Evolutionary conservation across 495 filamentous ascomycete species (phyloP), one percentile per base, ranked within the genome.

Genomic region (Lepraria neglecta): DNA sequence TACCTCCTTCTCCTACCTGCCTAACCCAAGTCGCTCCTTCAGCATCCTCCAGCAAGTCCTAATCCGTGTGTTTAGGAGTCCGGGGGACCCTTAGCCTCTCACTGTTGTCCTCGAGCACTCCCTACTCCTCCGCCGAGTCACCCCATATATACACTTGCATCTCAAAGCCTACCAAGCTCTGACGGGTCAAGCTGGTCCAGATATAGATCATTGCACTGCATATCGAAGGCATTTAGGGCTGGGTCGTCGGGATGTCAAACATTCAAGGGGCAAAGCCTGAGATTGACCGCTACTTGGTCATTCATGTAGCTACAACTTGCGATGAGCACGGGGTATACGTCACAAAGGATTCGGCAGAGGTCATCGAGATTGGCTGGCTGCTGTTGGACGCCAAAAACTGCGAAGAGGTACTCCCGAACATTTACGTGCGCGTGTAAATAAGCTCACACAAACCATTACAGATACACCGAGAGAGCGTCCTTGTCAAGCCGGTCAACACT

Each of bases 241-340:
- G 42, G 59, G 12, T 15, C 6, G 44, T 54, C 51, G 35, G 38
- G 10, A 77, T 77, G 75, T 68, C 75, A 21, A 71, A 65, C 59
- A 62, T 61, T 10, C 62, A 64, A 43, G 62, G 63, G 42, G 70
- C 68, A 54, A 66, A 69, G 56, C 77, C 78, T 62, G 90, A 88
- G 77, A 84, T 92, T 76, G 94, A 97, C 78, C 88, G 91, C 70
- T 97, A 95, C 74, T 87, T 96, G 64, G 89, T 98, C 69, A 94
- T 97, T 72, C 94, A 97, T 76, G 92, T 97, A 67, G 94, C 95
- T 62, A 98, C 95, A 35, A 98, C 94, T 65, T 97, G 94, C 76
- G 94, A 97, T 74, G 94, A 98, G 70, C 94, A 98, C 76, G 94
- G 94, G 61, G 95, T 98, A 60, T 98, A 97, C 76, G 94, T 98